Conservation (phyloP, 2,329 filamentous ascomycete genomes). For the Xylaria sp. region DNA sequence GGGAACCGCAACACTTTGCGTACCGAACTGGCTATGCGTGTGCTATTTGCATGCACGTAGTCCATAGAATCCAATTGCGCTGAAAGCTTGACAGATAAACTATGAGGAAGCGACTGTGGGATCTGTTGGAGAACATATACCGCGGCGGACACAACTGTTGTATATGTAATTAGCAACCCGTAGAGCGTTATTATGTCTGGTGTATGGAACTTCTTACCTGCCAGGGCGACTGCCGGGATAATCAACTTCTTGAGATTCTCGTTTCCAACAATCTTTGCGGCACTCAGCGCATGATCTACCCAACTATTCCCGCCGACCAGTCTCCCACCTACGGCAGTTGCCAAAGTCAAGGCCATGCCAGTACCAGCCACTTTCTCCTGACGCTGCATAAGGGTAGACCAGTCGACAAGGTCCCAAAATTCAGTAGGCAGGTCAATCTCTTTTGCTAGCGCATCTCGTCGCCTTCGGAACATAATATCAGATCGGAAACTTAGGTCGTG, state of each 20-base stretch:
- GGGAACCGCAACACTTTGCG: conserved; percentile 90
- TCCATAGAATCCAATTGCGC: conserved; percentile 83
- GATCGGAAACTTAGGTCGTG: conserved; percentile 86
- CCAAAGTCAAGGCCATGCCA: conserved; percentile 92
- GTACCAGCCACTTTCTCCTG: conserved; percentile 96
- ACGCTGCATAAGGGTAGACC: conserved; percentile 80
- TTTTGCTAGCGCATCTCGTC: conserved; percentile 81
- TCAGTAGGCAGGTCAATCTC: conserved; percentile 91
- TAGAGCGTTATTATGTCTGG: conserved; percentile 5
- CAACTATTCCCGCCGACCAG: conserved; percentile 86
- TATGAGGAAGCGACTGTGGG: conserved; percentile 86
- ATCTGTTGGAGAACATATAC: conserved; percentile 88
- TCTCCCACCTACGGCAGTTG: conserved; percentile 83
- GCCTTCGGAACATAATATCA: conserved; percentile 92
- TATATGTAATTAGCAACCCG: conserved; percentile 34
- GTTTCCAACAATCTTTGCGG: conserved; percentile 80
- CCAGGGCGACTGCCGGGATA: conserved; percentile 80
- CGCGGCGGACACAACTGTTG: conserved; percentile 74
- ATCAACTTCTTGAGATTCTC: conserved; percentile 84
- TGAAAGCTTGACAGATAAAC: conserved; percentile 85
- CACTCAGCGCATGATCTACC: conserved; percentile 87
- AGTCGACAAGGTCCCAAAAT: conserved; percentile 92
- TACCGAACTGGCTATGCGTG: conserved; percentile 84
- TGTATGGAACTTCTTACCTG: conserved; percentile 72
- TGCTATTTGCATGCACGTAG: conserved; percentile 90